phyloP scores from a whole-genome alignment of 176 grass and related monocot species.

The Eragrostis nindensis region DNA sequence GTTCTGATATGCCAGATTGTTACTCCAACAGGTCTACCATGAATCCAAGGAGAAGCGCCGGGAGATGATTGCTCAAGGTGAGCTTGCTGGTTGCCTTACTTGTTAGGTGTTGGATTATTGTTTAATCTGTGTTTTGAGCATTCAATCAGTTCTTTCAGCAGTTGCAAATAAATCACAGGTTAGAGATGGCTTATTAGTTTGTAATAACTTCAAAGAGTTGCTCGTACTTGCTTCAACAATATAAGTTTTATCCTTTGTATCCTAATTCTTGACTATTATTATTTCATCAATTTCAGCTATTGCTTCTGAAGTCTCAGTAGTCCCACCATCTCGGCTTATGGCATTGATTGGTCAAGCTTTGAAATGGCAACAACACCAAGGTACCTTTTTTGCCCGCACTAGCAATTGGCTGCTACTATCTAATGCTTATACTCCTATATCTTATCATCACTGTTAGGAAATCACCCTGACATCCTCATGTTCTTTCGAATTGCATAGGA shows the following conservation, averaged over 20 bases:
- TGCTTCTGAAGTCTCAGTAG: constrained; percentile 96
- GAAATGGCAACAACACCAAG: constrained; percentile 99
- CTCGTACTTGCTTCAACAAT: constrained; percentile 16
- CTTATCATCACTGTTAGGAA: constrained; percentile 8
- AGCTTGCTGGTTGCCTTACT: constrained; percentile 35
- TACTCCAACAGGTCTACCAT: constrained; percentile 77
- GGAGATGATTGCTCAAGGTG: constrained; percentile 90
- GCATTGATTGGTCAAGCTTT: constrained; percentile 96
- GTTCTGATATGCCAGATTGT: constrained; percentile 32
- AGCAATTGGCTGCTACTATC: constrained; percentile 13
- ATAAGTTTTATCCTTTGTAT: constrained; percentile 5
- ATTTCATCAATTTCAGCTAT: constrained; percentile 61
- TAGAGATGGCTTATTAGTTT: neutral
- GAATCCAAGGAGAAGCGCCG: constrained; percentile 97
- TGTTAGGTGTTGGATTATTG: neutral
- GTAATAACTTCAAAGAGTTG: constrained; percentile 3
- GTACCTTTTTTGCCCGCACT: constrained; percentile 42
- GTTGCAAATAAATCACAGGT: neutral
- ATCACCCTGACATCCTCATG: constrained; percentile 30
- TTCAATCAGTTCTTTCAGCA: neutral
- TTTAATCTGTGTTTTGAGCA: neutral
- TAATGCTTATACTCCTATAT: constrained; percentile 18
- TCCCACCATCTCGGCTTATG: constrained; percentile 93
- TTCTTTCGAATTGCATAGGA: constrained; percentile 52
- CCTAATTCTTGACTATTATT: constrained; percentile 15